Evolutionary conservation across 768 basidiomycete genomes (phyloP), one percentile per base, ranked within the genome.

Genomic region (Termitomyces sp.): DNA sequence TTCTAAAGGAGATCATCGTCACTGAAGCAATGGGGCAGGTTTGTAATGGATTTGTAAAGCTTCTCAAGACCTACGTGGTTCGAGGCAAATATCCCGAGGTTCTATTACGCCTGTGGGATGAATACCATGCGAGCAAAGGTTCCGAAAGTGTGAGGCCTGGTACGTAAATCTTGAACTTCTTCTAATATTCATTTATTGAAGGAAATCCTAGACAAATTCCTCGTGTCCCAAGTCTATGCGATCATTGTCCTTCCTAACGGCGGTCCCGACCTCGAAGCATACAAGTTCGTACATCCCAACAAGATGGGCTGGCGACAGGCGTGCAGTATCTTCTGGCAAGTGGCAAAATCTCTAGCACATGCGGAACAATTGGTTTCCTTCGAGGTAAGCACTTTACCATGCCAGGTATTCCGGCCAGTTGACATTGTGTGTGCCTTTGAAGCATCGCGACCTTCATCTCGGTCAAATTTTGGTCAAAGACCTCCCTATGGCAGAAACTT

Each of bases 361-460:
- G 97, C 93, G 2, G 97, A 99, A 68, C 79, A 82, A 36, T 73
- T 88, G 49, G 85, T 88, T 14, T 79, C 83, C 13, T 98, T 99
- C 57, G 97, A 99, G 84, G 96, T 97, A 62, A 56, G 82, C 64
- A 24, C 33, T 24, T 43, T 40, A 3, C 37, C 50, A 47, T 5
- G 9, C 34, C n/a, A 13, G 48, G 24, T 18, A 44, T 30, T 59
- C 37, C 52, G 7, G 36, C 20, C 22, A 27, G 22, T 48, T 42
- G 27, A 40, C 22, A 52, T 40, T 32, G n/a, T 40, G 42, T 34
- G 12, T 51, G 36, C 36, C 24, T 51, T 27, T 37, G 33, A 27
- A 99, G 96, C 97, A 99, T 72, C 93, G 97, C 33, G 97, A 99
- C 71, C 83, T 99, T n/a, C 97, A 99, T 66, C 93, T 93, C 85